These are phyloP conservation scores for Amaranthus hypochondriacus DNA, from an alignment of 148 eudicot genomes.

Conservation along the genomic window DNA sequence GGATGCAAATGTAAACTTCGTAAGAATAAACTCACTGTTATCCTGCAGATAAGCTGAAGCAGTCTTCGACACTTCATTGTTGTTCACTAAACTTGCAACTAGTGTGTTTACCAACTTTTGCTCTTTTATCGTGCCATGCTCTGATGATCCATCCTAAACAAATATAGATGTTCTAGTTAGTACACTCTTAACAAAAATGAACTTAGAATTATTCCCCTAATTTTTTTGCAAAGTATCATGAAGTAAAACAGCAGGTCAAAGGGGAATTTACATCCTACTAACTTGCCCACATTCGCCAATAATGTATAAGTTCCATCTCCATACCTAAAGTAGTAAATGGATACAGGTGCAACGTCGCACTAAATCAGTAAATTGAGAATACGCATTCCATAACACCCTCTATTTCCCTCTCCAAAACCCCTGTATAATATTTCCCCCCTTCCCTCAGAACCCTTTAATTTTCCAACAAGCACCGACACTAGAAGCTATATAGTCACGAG, in stretches of 20 bases:
- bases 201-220: background rate
- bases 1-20: background rate
- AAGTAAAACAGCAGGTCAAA: slow-evolving; percentile 2
- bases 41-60: slow-evolving; percentile 65
- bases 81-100: slow-evolving; percentile 46
- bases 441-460: too few relatives aligned
- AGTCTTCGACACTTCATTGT: slow-evolving; percentile 44
- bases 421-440: too few relatives aligned
- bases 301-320: too few relatives aligned
- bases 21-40: slow-evolving; percentile 32
- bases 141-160: slow-evolving; percentile 50
- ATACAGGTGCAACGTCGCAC: too few relatives aligned
- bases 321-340: too few relatives aligned
- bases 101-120: slow-evolving; percentile 47
- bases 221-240: slow-evolving; percentile 3
- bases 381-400: too few relatives aligned
- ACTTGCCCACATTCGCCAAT: too few relatives aligned
- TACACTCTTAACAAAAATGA: background rate
- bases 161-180: slow-evolving; percentile 4
- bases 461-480: too few relatives aligned
- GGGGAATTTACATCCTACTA: too few relatives aligned
- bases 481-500: too few relatives aligned
- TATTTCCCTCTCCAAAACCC: too few relatives aligned
- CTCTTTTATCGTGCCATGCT: slow-evolving; percentile 37
- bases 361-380: too few relatives aligned